Evolutionary conservation across 2,329 filamentous ascomycete genomes (phyloP).

Genomic region (Exophiala bonariae): DNA sequence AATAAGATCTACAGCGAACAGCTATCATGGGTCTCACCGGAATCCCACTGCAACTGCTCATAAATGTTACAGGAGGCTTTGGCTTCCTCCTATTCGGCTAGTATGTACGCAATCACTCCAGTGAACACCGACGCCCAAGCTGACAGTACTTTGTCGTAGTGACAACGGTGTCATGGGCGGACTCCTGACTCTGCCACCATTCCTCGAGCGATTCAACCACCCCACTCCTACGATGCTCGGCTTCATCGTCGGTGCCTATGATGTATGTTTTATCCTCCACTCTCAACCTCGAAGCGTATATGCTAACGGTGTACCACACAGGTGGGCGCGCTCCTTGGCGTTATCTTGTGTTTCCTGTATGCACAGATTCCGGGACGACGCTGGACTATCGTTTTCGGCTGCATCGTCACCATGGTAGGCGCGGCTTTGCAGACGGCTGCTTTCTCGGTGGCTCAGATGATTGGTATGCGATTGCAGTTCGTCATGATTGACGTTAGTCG

Average conservation of each 20-base stretch:
- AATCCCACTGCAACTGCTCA: conserved; percentile 2
- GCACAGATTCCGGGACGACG: conserved; percentile 17
- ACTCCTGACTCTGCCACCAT: conserved; percentile 22
- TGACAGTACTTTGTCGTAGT: not conserved
- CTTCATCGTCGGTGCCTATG: conserved; percentile 27
- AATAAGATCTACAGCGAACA: not conserved
- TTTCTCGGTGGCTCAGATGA: conserved; percentile 13
- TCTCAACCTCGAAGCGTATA: no score
- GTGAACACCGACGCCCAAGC: no score
- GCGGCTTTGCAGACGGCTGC: conserved; percentile 24
- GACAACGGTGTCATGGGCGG: conserved; percentile 29
- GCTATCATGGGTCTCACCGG: not conserved
- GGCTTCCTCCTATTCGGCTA: conserved; percentile 10
- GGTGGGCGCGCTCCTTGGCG: conserved; percentile 25
- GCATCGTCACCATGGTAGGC: conserved; percentile 22
- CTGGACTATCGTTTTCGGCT: conserved; percentile 22
- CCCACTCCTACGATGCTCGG: conserved; percentile 26
- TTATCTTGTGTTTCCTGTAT: conserved; percentile 23
- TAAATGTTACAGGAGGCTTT: conserved; percentile 1
- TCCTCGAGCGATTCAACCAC: conserved; percentile 24
- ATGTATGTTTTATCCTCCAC: conserved; percentile 5
- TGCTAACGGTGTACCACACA: no score
- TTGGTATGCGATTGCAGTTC: not conserved
- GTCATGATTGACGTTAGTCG: not conserved
- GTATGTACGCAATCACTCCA: not conserved